Evolutionary conservation across 441 rosid species (phyloP), one percentile per base, ranked within the genome.

Genomic region (Syzygium syzygioides): DNA sequence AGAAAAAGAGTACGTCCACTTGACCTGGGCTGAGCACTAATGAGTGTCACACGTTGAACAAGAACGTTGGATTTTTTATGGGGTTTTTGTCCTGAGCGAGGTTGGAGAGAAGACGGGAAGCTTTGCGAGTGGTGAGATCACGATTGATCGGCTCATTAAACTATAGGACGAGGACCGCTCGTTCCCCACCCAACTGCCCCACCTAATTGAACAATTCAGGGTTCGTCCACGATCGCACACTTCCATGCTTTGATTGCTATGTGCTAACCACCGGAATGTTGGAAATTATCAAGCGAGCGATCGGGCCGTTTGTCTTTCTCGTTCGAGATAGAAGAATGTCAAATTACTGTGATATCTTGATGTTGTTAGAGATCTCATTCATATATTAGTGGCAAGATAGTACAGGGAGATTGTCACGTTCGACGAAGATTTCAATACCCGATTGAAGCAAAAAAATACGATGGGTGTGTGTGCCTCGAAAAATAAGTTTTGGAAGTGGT

Each of bases 241-340:
- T 37, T 34, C 41, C 80, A 68, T 68, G 50, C 11, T 2, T 37
- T 15, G 80, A 71, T 71, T 23, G 80, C 80, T 71, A 20, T 20
- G 9, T 11, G 80, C 80, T 6, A 71, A 71, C 80, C 48, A 68
- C 79, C 26, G 79, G 26, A 34, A 34, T 68, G 4, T 68, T 18
- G 1, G 4, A 7, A 41, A 68, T 34, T 34, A 34, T 34, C 15
- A 18, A 19, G 48, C 30, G 30, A 30, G 37, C 37, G 12, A 30
- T 2, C 4, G 14, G 7, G 0, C 0, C 20, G 28, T 20, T 34
- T 11, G 48, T 37, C 7, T 37, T 71, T 5, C 80, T 37, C 4
- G 25, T 71, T 10, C 28, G 3, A 37, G 28, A 11, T 37, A 5
- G 6, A 71, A 71, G 28, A 11, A 5, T 26, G 7, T 37, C 50